Conservation (phyloP, 2,329 filamentous ascomycete species). For the Calonectria crousiana region DNA sequence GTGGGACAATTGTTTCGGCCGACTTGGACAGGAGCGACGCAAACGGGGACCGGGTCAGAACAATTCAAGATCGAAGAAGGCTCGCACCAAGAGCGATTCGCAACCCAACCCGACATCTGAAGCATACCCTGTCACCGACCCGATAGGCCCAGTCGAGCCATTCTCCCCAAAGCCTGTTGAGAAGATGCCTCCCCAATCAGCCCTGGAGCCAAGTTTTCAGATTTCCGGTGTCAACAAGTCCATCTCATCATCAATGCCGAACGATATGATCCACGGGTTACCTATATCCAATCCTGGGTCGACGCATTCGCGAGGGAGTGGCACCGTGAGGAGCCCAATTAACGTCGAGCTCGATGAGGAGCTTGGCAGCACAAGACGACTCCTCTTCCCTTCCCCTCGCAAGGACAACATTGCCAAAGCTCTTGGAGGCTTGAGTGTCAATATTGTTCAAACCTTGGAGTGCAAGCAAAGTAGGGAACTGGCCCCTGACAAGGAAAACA, state of each 20-base stretch:
- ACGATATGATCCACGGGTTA: conserved; percentile 27
- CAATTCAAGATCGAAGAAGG: conserved; percentile 60
- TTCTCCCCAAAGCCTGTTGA: conserved; percentile 47
- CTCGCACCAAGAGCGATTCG: conserved; percentile 61
- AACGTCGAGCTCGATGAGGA: conserved; percentile 61
- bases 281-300: conserved; percentile 53
- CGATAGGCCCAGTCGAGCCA: conserved; percentile 60
- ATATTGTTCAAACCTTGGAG: conserved; percentile 61
- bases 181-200: conserved; percentile 33
- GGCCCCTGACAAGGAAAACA: conserved; percentile 59
- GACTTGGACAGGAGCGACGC: conserved; percentile 64
- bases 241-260: conserved; percentile 6
- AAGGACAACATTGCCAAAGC: conserved; percentile 73
- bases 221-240: conserved; percentile 13
- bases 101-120: conserved; percentile 64
- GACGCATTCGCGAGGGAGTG: conserved; percentile 67
- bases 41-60: conserved; percentile 59
- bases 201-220: conserved; percentile 13
- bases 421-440: conserved; percentile 68
- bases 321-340: conserved; percentile 69
- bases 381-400: conserved; percentile 83
- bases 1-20: conserved; percentile 78
- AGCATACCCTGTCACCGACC: conserved; percentile 66
- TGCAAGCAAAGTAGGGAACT: conserved; percentile 52
- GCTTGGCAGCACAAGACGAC: conserved; percentile 71